Conservation (phyloP, 345 rosid genomes). For the Pelargonium nanum region DNA sequence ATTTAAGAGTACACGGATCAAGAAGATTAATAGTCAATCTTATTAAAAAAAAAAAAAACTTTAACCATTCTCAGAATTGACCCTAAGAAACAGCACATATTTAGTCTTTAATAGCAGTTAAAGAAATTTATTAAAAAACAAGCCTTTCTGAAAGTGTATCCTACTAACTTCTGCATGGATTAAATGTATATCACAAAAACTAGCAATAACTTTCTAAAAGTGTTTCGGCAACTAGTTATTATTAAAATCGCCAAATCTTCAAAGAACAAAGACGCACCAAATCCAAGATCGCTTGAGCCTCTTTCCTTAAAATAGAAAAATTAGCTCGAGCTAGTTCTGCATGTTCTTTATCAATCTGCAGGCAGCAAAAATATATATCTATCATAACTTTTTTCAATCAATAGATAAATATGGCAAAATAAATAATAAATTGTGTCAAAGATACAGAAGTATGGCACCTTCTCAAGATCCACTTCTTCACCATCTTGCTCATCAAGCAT, state of each 20-base stretch:
- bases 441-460: slow-evolving; percentile 28
- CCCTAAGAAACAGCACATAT: background rate
- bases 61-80: background rate
- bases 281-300: slow-evolving; percentile 81
- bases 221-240: too few species aligned
- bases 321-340: slow-evolving; percentile 73
- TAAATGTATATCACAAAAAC: background rate
- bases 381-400: slow-evolving; percentile 2
- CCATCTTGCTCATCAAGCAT: slow-evolving; percentile 71
- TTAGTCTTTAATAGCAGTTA: background rate
- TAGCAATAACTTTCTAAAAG: background rate
- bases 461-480: slow-evolving; percentile 77
- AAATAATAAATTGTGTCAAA: slow-evolving; percentile 1
- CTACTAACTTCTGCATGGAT: background rate
- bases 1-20: background rate
- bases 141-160: background rate
- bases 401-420: background rate
- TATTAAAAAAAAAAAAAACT: too few species aligned
- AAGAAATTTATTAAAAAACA: too few species aligned
- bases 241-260: background rate
- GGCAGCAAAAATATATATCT: slow-evolving; percentile 9
- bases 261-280: slow-evolving; percentile 28
- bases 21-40: background rate
- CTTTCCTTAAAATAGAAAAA: slow-evolving; percentile 71
- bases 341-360: slow-evolving; percentile 81